Conservation (phyloP, 352 stramenopile species). For the Phytophthora parvispora region DNA sequence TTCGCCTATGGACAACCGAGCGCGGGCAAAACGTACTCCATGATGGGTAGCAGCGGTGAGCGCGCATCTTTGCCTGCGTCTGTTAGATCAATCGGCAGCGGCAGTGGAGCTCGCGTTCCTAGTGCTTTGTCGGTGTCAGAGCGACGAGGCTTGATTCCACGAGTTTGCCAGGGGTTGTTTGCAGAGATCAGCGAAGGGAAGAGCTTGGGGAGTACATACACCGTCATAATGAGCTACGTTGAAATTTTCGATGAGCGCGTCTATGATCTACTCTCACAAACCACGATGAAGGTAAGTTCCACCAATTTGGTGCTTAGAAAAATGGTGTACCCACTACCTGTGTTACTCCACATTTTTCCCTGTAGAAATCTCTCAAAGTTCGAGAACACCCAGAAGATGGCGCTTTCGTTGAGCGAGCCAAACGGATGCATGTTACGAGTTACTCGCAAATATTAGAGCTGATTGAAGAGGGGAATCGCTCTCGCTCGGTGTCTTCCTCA, state of each 20-base stretch:
- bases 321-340: too few relatives aligned
- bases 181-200: constrained; percentile 51
- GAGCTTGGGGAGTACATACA: constrained; percentile 14
- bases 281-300: constrained; percentile 42
- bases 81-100: neutral
- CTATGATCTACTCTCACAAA: constrained; percentile 67
- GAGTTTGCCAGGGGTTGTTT: constrained; percentile 73
- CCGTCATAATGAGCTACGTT: constrained; percentile 81
- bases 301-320: too few relatives aligned
- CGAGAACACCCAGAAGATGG: constrained; percentile 79
- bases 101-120: neutral
- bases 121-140: neutral
- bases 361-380: constrained; percentile 72
- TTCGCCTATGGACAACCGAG: constrained; percentile 83
- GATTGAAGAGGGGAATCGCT: constrained; percentile 71
- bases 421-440: constrained; percentile 51
- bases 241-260: constrained; percentile 86
- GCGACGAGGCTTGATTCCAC: constrained; percentile 60
- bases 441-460: constrained; percentile 66
- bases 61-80: constrained; percentile 10
- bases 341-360: too few relatives aligned
- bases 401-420: constrained; percentile 72
- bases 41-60: constrained; percentile 50
- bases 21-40: constrained; percentile 81
- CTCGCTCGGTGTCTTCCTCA: constrained; percentile 60